Evolutionary conservation across 1,284 basidiomycete genomes (phyloP), one percentile per base, ranked within the genome.

Genomic region (Rhodotorula sp.): DNA sequence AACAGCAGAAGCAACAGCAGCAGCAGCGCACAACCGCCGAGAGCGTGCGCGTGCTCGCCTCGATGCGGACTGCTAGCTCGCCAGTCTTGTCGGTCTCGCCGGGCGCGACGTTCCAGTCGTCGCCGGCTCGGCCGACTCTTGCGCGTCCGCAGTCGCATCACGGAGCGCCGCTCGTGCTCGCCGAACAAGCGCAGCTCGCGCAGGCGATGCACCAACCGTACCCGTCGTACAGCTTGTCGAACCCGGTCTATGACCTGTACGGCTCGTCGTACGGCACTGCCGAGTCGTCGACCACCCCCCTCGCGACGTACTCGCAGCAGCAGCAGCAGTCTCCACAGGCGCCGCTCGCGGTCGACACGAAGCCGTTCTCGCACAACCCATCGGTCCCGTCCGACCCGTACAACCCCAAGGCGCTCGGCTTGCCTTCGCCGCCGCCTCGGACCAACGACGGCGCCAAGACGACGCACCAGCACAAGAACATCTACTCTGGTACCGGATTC

Each of bases 401-500:
- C 60, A 56, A 70, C 56, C 60, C 60, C 28, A 67, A 54, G 19
- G 63, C 67, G n/a, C 58, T 74, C 31, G 72, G 68, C 7, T 49
- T 68, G 10, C 62, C 70, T 0, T 43, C 67, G 21, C 62, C 70
- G 2, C 65, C 66, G 16, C 45, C 64, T 0, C 64, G 50, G 6
- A 21, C 23, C n/a, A 45, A 31, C 49, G 47, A 21, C 49, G 64
- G 64, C 19, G 21, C 55, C 38, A 23, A 38, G 47, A 60, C 64
- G 16, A 34, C 26, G n/a, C 65, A 65, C 56, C 62, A 61, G 55
- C 67, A 67, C 54, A 58, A 69, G 58, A 82, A 83, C 5, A 75
- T 89, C 18, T 97, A 97, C 82, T 93, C 92, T 2, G 83, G 88
- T 0, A 90, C 91, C 0, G 95, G 95, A 10, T 95, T 97, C 75